Evolutionary conservation across 129 eudicot species (phyloP).

Genomic region (Helichrysum umbraculigerum): DNA sequence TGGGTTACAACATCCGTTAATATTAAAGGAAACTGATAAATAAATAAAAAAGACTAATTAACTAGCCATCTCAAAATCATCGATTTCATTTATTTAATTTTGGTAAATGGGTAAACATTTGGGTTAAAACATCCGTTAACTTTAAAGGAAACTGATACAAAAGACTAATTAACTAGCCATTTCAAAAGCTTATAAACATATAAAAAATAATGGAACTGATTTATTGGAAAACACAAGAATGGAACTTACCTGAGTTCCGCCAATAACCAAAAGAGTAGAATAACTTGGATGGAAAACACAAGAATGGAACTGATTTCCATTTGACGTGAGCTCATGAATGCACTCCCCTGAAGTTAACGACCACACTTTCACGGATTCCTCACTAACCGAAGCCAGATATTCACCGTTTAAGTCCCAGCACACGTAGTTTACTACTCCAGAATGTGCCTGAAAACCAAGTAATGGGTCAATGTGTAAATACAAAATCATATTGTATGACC

Average conservation of each 20-base stretch:
- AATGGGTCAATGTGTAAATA: background rate
- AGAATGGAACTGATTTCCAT: slow-evolving; percentile 86
- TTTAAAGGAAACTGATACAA: too few relatives aligned
- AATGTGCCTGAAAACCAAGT: slow-evolving; percentile 58
- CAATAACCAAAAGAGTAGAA: slow-evolving; percentile 87
- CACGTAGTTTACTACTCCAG: slow-evolving; percentile 71
- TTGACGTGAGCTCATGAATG: slow-evolving; percentile 80
- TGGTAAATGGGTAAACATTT: too few relatives aligned
- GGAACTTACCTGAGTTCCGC: slow-evolving; percentile 68
- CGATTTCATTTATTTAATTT: too few relatives aligned
- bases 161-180: too few relatives aligned
- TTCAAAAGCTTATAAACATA: too few relatives aligned
- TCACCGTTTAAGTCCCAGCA: slow-evolving; percentile 95
- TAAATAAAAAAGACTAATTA: too few relatives aligned
- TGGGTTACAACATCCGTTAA: too few relatives aligned
- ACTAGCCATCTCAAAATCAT: too few relatives aligned
- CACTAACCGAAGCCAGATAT: slow-evolving; percentile 82
- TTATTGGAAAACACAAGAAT: background rate
- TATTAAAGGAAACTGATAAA: too few relatives aligned
- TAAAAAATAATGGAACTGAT: background rate
- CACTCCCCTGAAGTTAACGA: slow-evolving; percentile 75
- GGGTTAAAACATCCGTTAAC: too few relatives aligned
- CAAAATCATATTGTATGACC: background rate
- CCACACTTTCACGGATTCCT: slow-evolving; percentile 93
- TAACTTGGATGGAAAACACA: slow-evolving; percentile 99